phyloP scores from a whole-genome alignment of 108 stramenopile genomes.

The Stephanodiscus triporus region DNA sequence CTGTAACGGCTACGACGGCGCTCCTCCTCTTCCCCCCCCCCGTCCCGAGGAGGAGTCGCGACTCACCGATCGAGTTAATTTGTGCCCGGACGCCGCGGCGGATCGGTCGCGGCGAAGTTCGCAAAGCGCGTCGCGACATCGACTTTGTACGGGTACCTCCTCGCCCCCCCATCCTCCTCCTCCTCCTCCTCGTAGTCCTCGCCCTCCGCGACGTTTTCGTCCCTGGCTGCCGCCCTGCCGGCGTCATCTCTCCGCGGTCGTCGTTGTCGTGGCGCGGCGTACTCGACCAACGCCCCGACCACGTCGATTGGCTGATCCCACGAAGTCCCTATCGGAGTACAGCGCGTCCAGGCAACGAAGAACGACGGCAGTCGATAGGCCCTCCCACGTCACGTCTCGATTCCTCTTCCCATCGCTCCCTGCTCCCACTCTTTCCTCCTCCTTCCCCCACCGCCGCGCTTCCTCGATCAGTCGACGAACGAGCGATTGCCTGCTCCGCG shows the following conservation, averaged over 20 bases:
- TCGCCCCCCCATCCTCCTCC: background rate
- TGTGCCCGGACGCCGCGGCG: conserved; percentile 29
- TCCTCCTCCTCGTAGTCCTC: background rate
- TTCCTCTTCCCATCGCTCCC: too few species aligned
- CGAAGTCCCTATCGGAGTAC: conserved; percentile 22
- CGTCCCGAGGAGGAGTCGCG: background rate
- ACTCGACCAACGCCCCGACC: too few species aligned
- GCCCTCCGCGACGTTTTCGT: background rate
- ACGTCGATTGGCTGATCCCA: conserved; percentile 4
- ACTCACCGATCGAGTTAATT: conserved; percentile 40
- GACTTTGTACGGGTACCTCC: conserved; percentile 31
- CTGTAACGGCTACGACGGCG: too few species aligned
- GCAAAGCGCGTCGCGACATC: conserved; percentile 30
- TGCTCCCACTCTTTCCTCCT: too few species aligned
- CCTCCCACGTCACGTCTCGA: conserved; percentile 27
- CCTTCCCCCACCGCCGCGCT: too few species aligned
- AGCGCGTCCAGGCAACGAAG: conserved; percentile 16
- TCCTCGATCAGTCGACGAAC: too few species aligned
- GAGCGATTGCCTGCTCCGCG: too few species aligned
- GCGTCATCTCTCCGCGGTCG: background rate
- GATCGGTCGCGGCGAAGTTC: conserved; percentile 27
- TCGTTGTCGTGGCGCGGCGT: conserved; percentile 7
- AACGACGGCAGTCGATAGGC: conserved; percentile 19
- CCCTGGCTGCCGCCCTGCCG: background rate
- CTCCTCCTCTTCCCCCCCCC: background rate